phyloP scores from a whole-genome alignment of 208 protist genomes.

The Spongospora subterranea region DNA sequence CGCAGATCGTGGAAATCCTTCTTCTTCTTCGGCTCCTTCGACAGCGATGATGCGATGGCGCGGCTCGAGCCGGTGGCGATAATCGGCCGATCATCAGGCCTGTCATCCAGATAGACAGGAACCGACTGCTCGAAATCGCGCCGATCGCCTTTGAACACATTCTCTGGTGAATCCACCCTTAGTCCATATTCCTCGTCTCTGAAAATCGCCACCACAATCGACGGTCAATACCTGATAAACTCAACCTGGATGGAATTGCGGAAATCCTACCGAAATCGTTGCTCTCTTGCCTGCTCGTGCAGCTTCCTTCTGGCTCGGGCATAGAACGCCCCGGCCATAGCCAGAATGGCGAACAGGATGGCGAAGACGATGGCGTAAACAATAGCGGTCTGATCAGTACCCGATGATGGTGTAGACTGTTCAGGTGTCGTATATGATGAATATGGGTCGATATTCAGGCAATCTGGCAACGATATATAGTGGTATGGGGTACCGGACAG shows the following conservation, averaged over 20 bases:
- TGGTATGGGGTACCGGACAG: background rate
- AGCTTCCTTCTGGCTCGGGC: background rate
- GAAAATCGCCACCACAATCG: background rate
- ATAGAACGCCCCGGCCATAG: background rate
- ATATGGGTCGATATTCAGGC: background rate
- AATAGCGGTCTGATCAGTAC: background rate
- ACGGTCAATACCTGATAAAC: too few relatives aligned
- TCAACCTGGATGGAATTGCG: background rate
- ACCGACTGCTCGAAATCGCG: background rate
- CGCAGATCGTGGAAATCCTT: background rate
- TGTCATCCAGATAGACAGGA: background rate
- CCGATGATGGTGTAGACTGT: background rate
- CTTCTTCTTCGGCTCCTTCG: background rate
- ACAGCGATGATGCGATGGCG: too few relatives aligned
- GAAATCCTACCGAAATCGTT: background rate
- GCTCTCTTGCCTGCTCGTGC: background rate
- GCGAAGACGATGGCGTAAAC: background rate
- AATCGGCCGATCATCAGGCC: background rate
- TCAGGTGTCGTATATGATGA: background rate
- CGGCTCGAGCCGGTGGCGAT: background rate
- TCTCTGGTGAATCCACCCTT: background rate
- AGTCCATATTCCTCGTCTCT: background rate
- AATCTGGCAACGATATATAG: background rate
- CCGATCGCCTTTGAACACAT: background rate
- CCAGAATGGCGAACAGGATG: background rate